Percentiles rank a stretch among this genome's conserved stretches.
Conservation (phyloP, 2,329 filamentous ascomycete genomes). For the Fusarium sp. region DNA sequence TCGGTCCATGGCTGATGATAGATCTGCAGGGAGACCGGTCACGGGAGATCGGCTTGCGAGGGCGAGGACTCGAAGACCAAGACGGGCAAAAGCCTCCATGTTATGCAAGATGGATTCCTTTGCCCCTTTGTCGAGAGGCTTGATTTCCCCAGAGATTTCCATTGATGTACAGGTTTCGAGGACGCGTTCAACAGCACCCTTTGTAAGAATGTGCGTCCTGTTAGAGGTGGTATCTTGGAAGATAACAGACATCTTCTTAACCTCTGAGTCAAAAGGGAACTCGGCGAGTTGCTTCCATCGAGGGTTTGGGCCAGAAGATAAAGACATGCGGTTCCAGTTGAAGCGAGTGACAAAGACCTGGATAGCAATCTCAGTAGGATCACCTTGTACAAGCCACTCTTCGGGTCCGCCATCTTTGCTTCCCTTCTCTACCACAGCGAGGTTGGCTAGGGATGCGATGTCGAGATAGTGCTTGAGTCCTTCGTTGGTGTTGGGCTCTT, state of each 20-base stretch:
- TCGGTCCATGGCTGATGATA: conserved; percentile 29
- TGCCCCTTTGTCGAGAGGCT: conserved; percentile 50
- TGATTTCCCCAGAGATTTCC: conserved; percentile 51
- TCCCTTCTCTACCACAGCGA: conserved; percentile 63
- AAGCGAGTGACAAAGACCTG: conserved; percentile 79
- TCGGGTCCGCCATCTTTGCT: conserved; percentile 57
- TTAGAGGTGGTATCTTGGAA: conserved; percentile 58
- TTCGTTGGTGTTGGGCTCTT: conserved; percentile 56
- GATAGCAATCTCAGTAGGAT: conserved; percentile 76
- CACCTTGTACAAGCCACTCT: conserved; percentile 72
- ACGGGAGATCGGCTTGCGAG: conserved; percentile 55
- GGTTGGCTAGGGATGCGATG: conserved; percentile 72
- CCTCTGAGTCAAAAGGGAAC: conserved; percentile 78
- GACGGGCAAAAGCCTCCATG: conserved; percentile 72
- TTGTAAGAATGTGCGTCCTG: conserved; percentile 65
- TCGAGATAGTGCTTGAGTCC: conserved; percentile 67
- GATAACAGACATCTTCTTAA: conserved; percentile 82
- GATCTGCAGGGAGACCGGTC: conserved; percentile 31
- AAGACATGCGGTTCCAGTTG: conserved; percentile 66
- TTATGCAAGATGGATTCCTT: conserved; percentile 68
- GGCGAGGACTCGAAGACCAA: conserved; percentile 74
- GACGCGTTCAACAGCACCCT: conserved; percentile 74
- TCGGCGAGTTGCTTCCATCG: conserved; percentile 71
- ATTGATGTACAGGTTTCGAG: conserved; percentile 67
- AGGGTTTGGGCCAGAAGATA: conserved; percentile 59